These are phyloP conservation scores for Eimeria tenella DNA, from an alignment of 169 alveolate species.

Conservation along the genomic window DNA sequence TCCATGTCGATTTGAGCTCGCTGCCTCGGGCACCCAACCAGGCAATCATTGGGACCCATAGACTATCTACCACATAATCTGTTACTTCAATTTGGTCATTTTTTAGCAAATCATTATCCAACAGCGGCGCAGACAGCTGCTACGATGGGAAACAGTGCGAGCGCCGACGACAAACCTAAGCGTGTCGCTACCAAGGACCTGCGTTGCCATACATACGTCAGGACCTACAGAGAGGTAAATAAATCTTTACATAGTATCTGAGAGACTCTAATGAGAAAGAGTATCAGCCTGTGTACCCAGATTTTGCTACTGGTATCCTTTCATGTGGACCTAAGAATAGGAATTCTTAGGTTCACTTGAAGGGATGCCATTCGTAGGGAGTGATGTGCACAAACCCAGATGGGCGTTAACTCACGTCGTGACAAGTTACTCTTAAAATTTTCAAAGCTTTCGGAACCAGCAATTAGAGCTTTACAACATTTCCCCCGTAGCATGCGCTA, in stretches of 20 bases:
- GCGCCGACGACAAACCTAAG: slow-evolving; percentile 74
- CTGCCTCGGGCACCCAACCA: slow-evolving; percentile 21
- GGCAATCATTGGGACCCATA: not conserved
- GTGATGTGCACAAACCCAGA: no score
- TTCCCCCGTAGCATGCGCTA: no score
- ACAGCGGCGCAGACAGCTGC: slow-evolving; percentile 44
- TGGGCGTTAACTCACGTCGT: no score
- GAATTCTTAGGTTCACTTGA: no score
- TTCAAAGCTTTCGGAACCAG: no score
- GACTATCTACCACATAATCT: not conserved
- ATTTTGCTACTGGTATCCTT: slow-evolving; percentile 14
- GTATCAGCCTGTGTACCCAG: not conserved
- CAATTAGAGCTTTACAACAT: no score
- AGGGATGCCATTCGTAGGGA: no score
- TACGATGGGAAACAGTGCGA: slow-evolving; percentile 71
- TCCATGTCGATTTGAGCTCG: slow-evolving; percentile 69
- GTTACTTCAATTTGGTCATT: not conserved
- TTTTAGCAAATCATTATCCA: not conserved
- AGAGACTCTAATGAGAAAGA: not conserved
- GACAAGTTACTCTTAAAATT: no score
- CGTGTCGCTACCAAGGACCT: slow-evolving; percentile 64
- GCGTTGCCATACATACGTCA: slow-evolving; percentile 55
- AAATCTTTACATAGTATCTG: not conserved
- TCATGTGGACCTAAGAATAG: no score
- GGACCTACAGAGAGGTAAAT: slow-evolving; percentile 61